Evolutionary conservation across 1,284 basidiomycete genomes (phyloP), one percentile per base, ranked within the genome.

Genomic region (Rhodotorula sp.): DNA sequence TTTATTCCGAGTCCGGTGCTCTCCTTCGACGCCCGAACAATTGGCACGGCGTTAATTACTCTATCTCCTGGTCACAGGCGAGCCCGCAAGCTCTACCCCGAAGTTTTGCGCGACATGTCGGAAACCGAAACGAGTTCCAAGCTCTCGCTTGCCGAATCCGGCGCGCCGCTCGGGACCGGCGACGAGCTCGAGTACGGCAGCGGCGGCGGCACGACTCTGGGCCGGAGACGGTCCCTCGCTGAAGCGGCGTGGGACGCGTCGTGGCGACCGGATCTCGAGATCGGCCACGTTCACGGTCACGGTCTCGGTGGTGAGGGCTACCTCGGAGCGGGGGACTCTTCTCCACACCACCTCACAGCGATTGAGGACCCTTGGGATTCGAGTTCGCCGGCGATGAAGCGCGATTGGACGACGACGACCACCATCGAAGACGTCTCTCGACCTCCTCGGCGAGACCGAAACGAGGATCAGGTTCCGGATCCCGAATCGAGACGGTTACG

Each of bases 11-110:
- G 5, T 20, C 3, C 4, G 18, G 20, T 29, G 4, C 4, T 7
- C 22, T 12, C 6, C 49, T 26, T 14, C 22, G 4, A 6, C 5
- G 33, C 4, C 5, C 33, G 33, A 33, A 33, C 7, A 33, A 33
- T 7, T 33, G 33, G 7, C 33, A 33, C 33, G 33, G 7, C 33
- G 33, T 7, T 33, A n/a, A n/a, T n/a, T n/a, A n/a, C n/a, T n/a
- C n/a, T 30, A 26, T 42, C n/a, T 42, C 44, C 37, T 17, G 17
- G 53, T 17, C 62, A 64, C 61, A 72, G 67, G 66, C 72, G 67
- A 24, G 67, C 72, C 0, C 61, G 70, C 33, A 46, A 48, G 20
- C 60, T 67, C 55, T 72, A 72, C 42, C 71, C 71, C 45, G 63
- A 69, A 42, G 51, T 72, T 14, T 48, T 69, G 46, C 63, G 63